These are phyloP conservation scores for Penicillium occitanis DNA, from an alignment of 2,329 filamentous ascomycete species.

Conservation along the genomic window DNA sequence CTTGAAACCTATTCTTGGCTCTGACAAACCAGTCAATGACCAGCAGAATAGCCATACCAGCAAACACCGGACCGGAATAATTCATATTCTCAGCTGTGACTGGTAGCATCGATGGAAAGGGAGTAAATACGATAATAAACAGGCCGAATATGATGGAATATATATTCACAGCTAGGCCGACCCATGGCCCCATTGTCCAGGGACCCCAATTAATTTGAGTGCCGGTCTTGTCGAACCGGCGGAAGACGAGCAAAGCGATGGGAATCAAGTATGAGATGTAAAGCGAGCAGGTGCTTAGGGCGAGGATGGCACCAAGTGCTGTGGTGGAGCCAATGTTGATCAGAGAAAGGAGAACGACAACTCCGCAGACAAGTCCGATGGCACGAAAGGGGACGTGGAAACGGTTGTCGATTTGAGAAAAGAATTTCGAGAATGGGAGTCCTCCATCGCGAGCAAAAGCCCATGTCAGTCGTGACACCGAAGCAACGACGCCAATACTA, in stretches of 20 bases:
- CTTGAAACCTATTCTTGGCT: constrained; percentile 17
- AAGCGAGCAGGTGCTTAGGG: constrained; percentile 41
- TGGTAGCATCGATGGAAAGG: constrained; percentile 30
- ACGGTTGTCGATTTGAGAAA: constrained; percentile 28
- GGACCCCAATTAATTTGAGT: constrained; percentile 28
- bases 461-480: constrained; percentile 52
- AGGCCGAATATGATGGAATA: constrained; percentile 37
- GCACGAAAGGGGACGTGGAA: constrained; percentile 39
- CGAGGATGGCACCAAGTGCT: constrained; percentile 42
- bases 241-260: constrained; percentile 37
- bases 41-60: constrained; percentile 23
- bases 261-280: constrained; percentile 44
- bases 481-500: constrained; percentile 47
- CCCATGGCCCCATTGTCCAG: constrained; percentile 25
- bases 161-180: constrained; percentile 32
- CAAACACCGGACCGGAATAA: constrained; percentile 39
- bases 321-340: constrained; percentile 43
- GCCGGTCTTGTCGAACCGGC: constrained; percentile 30
- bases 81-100: constrained; percentile 42
- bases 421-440: constrained; percentile 34
- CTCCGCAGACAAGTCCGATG: constrained; percentile 34
- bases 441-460: constrained; percentile 52
- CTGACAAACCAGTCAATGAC: constrained; percentile 20
- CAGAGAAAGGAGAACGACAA: constrained; percentile 37
- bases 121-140: constrained; percentile 35